Evolutionary conservation across 2,329 filamentous ascomycete genomes (phyloP).

Genomic region (Xylariaceae sp.): DNA sequence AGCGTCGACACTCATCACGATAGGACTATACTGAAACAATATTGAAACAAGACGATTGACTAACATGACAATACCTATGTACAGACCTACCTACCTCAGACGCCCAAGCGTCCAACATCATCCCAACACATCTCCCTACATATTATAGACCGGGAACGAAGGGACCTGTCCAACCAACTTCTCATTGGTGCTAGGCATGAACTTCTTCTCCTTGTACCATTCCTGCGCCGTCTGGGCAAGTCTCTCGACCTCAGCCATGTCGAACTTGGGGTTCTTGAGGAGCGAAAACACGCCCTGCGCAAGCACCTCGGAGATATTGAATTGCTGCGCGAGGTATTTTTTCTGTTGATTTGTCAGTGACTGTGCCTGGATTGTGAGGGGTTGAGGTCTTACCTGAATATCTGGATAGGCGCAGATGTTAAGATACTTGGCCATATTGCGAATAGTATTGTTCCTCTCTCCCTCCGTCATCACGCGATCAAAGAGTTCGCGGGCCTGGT

Average conservation of each 20-base stretch:
- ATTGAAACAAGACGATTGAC: no score
- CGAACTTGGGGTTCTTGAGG: background rate
- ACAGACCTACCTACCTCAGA: background rate
- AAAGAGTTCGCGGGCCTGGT: constrained; percentile 47
- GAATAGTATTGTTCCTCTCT: constrained; percentile 40
- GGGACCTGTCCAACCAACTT: background rate
- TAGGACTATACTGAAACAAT: no score
- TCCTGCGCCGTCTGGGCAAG: background rate
- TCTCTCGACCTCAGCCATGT: background rate
- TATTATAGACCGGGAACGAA: background rate
- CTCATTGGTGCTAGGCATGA: background rate
- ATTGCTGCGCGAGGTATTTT: background rate
- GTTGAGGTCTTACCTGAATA: constrained; percentile 38
- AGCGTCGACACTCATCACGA: no score
- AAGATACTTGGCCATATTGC: constrained; percentile 45
- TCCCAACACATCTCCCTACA: background rate
- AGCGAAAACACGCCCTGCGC: background rate
- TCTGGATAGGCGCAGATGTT: constrained; percentile 38
- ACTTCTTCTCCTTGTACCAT: background rate
- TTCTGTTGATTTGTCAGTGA: background rate
- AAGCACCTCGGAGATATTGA: background rate
- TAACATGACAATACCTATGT: no score
- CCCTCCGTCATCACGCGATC: constrained; percentile 42
- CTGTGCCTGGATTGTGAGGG: background rate
- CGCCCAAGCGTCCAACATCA: background rate